A percentile compares a stretch with the other conserved stretches of the same genome.
Evolutionary conservation across 306 rosid genomes (phyloP).

Genomic region (Comarum palustre): DNA sequence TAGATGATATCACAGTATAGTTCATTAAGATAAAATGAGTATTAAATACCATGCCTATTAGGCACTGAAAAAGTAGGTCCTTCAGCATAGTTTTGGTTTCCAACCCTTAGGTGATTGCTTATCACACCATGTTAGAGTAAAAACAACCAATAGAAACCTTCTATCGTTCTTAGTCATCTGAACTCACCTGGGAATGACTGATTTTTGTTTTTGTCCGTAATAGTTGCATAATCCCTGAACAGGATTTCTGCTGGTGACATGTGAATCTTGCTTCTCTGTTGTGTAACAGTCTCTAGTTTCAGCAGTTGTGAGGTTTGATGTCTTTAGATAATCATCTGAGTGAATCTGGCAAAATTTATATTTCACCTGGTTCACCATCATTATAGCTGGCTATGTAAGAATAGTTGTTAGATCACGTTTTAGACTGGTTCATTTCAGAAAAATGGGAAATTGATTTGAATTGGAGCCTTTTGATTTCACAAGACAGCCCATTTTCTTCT

Average conservation of each 20-base stretch:
- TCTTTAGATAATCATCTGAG: background rate
- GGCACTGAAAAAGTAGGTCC: background rate
- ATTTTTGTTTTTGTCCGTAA: background rate
- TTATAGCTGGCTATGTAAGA: background rate
- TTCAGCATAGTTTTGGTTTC: background rate
- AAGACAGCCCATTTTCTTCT: background rate
- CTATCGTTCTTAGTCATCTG: too few relatives aligned
- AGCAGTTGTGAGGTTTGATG: background rate
- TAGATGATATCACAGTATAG: background rate
- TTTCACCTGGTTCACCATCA: background rate
- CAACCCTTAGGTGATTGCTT: background rate
- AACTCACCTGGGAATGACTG: background rate
- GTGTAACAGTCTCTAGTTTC: background rate
- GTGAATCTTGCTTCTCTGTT: background rate
- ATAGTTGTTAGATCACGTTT: background rate
- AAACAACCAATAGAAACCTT: background rate
- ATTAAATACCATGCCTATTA: background rate
- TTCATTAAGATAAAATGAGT: background rate
- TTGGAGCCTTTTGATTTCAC: background rate
- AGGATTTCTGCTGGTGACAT: background rate
- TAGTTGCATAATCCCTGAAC: background rate
- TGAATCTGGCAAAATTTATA: background rate
- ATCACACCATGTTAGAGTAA: conserved; percentile 5
- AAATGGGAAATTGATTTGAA: background rate
- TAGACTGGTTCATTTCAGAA: background rate